Evolutionary conservation across 2,329 filamentous ascomycete species (phyloP).

Genomic region (Stagonosporopsis cucurbitacearum): DNA sequence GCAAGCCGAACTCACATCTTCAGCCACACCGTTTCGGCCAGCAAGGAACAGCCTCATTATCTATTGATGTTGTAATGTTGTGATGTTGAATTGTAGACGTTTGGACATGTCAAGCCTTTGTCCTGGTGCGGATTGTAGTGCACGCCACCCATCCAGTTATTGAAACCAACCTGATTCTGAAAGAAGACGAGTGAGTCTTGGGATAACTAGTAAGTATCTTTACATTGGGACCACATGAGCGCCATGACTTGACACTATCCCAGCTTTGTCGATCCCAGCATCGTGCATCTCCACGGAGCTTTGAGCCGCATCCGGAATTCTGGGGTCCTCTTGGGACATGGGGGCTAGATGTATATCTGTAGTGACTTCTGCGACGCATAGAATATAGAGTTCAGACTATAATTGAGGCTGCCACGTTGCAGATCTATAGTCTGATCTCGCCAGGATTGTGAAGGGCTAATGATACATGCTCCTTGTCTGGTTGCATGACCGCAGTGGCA

Average conservation of each 20-base stretch:
- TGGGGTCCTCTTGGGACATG: slow-evolving; percentile 1
- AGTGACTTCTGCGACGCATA: background rate
- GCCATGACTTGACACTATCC: slow-evolving; percentile 6
- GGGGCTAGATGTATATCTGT: background rate
- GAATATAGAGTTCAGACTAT: background rate
- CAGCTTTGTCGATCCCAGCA: slow-evolving; percentile 6
- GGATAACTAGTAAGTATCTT: background rate
- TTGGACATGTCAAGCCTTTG: background rate
- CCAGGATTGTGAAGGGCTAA: background rate
- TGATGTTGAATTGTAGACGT: background rate
- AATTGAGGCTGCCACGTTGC: background rate
- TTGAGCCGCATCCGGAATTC: background rate
- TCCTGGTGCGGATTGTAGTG: background rate
- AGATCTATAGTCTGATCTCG: background rate
- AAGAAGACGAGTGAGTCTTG: background rate
- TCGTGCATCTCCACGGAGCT: background rate
- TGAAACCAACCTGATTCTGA: background rate
- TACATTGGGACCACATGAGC: slow-evolving; percentile 2
- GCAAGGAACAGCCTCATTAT: background rate
- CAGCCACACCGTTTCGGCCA: background rate
- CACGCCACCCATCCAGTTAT: background rate
- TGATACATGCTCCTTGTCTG: background rate
- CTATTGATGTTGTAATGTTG: background rate
- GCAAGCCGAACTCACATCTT: background rate
- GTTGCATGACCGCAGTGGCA: background rate